Conservation (phyloP, 2,329 filamentous ascomycete genomes). For the Myriosclerotinia curreyana region DNA sequence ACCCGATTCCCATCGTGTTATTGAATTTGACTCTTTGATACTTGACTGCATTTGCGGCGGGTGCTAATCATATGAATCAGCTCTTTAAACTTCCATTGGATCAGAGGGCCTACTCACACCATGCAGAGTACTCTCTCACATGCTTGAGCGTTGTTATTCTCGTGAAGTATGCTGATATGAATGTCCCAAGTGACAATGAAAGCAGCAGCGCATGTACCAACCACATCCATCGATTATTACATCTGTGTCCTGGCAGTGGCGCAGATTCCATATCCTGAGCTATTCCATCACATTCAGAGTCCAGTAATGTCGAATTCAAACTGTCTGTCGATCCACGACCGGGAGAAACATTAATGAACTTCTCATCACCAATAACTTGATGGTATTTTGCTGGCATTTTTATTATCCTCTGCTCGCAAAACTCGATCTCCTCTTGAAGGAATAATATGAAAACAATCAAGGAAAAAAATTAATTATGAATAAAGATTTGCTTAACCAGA, state of each 20-base stretch:
- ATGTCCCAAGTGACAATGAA: constrained; percentile 33
- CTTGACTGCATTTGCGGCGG: constrained; percentile 47
- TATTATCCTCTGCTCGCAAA: not conserved
- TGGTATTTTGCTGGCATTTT: constrained; percentile 35
- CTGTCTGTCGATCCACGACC: constrained; percentile 30
- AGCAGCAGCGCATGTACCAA: constrained; percentile 33
- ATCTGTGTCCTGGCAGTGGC: constrained; percentile 13
- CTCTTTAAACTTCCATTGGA: not conserved
- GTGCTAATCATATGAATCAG: constrained; percentile 40
- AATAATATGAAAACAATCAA: not conserved
- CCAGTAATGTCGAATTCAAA: constrained; percentile 29
- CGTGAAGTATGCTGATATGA: constrained; percentile 32
- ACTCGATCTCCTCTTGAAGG: not conserved
- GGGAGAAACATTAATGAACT: constrained; percentile 28
- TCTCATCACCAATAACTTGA: constrained; percentile 32
- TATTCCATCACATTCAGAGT: constrained; percentile 31
- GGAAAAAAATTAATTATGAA: not conserved
- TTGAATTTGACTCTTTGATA: constrained; percentile 52
- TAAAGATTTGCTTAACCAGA: not conserved
- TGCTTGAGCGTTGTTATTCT: constrained; percentile 35
- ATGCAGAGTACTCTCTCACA: constrained; percentile 46
- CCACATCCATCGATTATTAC: constrained; percentile 35
- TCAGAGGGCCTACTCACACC: constrained; percentile 40
- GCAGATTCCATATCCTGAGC: not conserved
- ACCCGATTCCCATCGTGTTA: constrained; percentile 43